These are phyloP conservation scores for Thermomyces lanuginosus DNA, from an alignment of 2,329 filamentous ascomycete species.

Conservation along the genomic window DNA sequence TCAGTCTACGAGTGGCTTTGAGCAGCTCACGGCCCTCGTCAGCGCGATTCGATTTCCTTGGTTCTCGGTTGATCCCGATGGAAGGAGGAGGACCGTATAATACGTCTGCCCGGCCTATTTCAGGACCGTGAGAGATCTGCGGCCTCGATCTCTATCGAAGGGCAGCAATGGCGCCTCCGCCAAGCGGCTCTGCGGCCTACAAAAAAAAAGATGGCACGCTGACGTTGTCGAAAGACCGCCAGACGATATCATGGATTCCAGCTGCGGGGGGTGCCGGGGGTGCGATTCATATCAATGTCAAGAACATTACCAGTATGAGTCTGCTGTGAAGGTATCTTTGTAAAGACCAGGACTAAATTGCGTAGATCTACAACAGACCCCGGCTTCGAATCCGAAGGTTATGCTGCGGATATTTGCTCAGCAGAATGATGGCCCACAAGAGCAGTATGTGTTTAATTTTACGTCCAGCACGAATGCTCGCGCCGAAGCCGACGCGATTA, in stretches of 20 bases:
- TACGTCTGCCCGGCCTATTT: constrained; percentile 14
- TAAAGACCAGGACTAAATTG: not conserved
- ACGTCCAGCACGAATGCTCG: constrained; percentile 61
- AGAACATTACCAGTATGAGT: constrained; percentile 63
- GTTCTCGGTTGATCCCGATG: too few species aligned
- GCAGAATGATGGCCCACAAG: constrained; percentile 31
- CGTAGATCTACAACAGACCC: constrained; percentile 83
- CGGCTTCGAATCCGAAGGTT: constrained; percentile 71
- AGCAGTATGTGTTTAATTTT: constrained; percentile 75
- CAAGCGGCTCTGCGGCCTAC: constrained; percentile 56
- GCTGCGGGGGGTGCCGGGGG: constrained; percentile 45
- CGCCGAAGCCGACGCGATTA: constrained; percentile 69
- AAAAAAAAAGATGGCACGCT: constrained; percentile 93
- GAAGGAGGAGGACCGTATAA: constrained; percentile 10
- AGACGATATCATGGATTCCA: constrained; percentile 67
- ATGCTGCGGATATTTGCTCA: constrained; percentile 87
- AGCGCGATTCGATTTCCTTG: too few species aligned
- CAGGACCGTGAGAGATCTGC: constrained; percentile 23
- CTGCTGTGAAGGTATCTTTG: not conserved
- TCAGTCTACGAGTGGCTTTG: too few species aligned
- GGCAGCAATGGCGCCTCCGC: constrained; percentile 26
- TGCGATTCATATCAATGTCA: constrained; percentile 51
- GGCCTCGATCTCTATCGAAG: constrained; percentile 8
- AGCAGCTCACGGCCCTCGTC: too few species aligned
- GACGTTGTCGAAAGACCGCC: constrained; percentile 55